Evolutionary conservation across 805 yeast species (phyloP).

Genomic region (Wickerhamiella dianesei): DNA sequence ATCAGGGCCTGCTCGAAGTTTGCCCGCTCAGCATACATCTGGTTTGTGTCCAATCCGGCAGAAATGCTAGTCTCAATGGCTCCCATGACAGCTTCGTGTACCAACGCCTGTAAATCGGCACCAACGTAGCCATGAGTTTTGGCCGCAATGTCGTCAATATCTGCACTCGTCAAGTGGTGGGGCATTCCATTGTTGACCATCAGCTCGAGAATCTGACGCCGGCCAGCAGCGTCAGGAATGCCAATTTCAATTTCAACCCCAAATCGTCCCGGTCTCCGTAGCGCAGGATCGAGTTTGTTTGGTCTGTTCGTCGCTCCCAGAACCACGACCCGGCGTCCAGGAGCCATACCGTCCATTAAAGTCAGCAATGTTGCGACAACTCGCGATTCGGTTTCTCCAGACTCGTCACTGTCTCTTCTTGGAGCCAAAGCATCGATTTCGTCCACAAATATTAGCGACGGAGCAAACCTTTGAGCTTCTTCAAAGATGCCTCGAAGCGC

Average conservation of each 20-base stretch:
- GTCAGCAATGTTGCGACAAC: conserved; percentile 82
- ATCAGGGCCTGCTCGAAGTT: conserved; percentile 63
- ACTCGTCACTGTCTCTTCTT: conserved; percentile 63
- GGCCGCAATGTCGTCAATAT: conserved; percentile 49
- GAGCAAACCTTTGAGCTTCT: conserved; percentile 79
- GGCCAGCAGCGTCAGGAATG: conserved; percentile 74
- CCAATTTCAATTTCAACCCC: conserved; percentile 85
- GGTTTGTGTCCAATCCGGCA: conserved; percentile 13
- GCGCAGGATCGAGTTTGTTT: conserved; percentile 92
- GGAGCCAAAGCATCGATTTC: conserved; percentile 92
- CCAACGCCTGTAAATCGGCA: conserved; percentile 78
- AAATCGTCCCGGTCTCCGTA: conserved; percentile 77
- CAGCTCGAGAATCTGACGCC: conserved; percentile 56
- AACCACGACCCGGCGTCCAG: conserved; percentile 95
- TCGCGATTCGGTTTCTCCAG: conserved; percentile 81
- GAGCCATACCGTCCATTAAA: conserved; percentile 98
- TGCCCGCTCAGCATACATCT: conserved; percentile 34
- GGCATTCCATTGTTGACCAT: conserved; percentile 46
- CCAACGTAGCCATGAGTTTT: conserved; percentile 97
- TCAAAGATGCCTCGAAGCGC: conserved; percentile 67
- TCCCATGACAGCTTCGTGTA: conserved; percentile 77
- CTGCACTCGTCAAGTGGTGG: conserved; percentile 38
- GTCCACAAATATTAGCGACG: conserved; percentile 77
- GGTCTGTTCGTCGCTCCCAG: conserved; percentile 98
- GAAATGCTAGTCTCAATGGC: conserved; percentile 53